Evolutionary conservation across 164 flowering plant genomes (phyloP).

Genomic region (Chimonanthus salicifolius): DNA sequence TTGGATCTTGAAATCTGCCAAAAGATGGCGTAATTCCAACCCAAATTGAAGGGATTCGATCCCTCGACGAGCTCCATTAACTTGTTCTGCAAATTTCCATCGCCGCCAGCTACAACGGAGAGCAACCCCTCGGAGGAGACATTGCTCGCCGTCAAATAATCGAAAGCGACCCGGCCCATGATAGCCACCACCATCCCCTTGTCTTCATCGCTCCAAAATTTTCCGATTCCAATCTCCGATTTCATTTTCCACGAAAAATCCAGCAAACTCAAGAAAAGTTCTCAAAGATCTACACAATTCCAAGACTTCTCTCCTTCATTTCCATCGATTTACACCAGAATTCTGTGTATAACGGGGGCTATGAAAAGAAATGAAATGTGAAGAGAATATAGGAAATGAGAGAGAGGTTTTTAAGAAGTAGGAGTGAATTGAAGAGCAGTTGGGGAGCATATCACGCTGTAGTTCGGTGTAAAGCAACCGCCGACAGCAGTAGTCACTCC

Average conservation of each 20-base stretch:
- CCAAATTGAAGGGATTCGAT: conserved; percentile 46
- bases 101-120: conserved; percentile 31
- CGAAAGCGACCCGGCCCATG: conserved; percentile 48
- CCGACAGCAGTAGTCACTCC: no score
- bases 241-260: conserved; percentile 27
- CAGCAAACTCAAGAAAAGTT: no score
- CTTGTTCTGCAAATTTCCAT: conserved; percentile 68
- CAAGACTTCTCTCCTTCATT: no score
- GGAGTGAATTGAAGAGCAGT: no score
- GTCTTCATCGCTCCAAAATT: conserved; percentile 41
- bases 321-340: no score
- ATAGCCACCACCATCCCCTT: conserved; percentile 49
- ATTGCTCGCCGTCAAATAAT: conserved; percentile 37
- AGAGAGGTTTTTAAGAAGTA: no score
- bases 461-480: no score
- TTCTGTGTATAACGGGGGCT: no score
- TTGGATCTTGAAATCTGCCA: conserved; percentile 82
- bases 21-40: conserved; percentile 90
- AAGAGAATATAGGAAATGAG: no score
- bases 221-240: conserved; percentile 30
- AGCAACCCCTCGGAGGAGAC: conserved; percentile 21
- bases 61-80: conserved; percentile 82
- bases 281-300: no score
- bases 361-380: no score
- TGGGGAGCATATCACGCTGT: no score